Evolutionary conservation across 2,329 filamentous ascomycete species (phyloP), one percentile per base, ranked within the genome.

Genomic region (Aspergillus cejpii): DNA sequence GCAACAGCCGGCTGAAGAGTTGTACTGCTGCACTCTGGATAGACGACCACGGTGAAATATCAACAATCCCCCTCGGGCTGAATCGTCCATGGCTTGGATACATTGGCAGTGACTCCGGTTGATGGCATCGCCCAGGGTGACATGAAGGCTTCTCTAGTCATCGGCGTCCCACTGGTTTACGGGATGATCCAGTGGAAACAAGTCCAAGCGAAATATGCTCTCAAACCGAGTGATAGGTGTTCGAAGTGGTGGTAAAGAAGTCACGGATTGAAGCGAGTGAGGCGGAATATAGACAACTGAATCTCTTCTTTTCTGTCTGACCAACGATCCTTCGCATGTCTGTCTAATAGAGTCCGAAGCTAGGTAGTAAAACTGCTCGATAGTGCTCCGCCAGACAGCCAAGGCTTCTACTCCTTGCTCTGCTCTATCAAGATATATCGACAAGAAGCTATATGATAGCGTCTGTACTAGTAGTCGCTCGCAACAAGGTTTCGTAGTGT

Each of bases 341-440:
- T 83, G 79, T 84, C 82, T 83, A 85, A 86, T 81, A 81, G 78
- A 81, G 63, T 69, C 69, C 69, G 77, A 79, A 80, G 79, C 81
- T 85, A 85, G 79, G 77, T 79, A 78, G 31, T 34, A 34, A 34
- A 76, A 80, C 51, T 62, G 58, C 57, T 62, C 70, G 69, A 69
- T 55, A 59, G 51, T 53, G 53, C 54, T 55, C 56, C 60, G 53
- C 55, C 61, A 59, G 57, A 61, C 58, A 64, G 63, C 54, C 58
- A 60, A 61, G 60, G 60, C 59, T 56, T 64, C 64, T 68, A 75
- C 65, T 69, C 72, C 72, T 68, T 73, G 73, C 60, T 74, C 73
- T 75, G 78, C 73, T 78, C 77, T 82, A 81, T 79, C 73, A 80
- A 80, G 75, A 79, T 78, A 77, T 80, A 78, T 80, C 77, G 77